Evolutionary conservation across 108 stramenopile genomes (phyloP), one percentile per base, ranked within the genome.

Genomic region (Cyclostephanos invisitatus): DNA sequence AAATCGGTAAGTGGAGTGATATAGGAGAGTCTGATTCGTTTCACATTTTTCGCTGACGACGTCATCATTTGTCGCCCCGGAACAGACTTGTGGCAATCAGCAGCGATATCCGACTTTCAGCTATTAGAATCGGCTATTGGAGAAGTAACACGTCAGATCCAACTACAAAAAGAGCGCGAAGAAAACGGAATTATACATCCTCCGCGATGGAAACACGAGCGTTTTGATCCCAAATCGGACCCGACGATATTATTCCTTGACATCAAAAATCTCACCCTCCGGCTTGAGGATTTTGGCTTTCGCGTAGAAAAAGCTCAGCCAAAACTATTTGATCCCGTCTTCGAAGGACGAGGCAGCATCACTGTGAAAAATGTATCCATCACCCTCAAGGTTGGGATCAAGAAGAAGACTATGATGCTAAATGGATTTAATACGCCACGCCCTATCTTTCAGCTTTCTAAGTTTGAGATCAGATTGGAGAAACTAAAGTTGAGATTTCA

Each of bases 91-190:
- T 95, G 94, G 94, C 76, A 89, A 56, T 82, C 86, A 35, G 63
- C 86, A 18, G 88, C 89, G 74, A 91, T 92, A 58, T 87, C 88
- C 62, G 94, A 95, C 66, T 91, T 92, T 60, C 91, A 95, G 58
- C 72, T 95, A 17, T 64, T 91, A 15, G 89, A 92, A 67, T 84
- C 92, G 54, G 91, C 90, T 25, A 87, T 95, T 20, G 67, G 74
- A 48, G 94, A 95, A 66, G 87, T 95, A 27, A 82, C 88, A 28
- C 85, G 79, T 64, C 90, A 95, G 70, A 95, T 95, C 24, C 71
- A 87, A 62, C 77, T 89, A 20, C 78, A 85, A 8, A 60, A 70
- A 54, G 62, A 78, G 40, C 42, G 62, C 20, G 83, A 89, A 37
- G 78, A 87, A 59, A 62, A 40, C 24, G 57, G 46, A 24, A 47